These are phyloP conservation scores for Gracilaria gracilis DNA, from an alignment of 23 red algal species.

Conservation along the genomic window DNA sequence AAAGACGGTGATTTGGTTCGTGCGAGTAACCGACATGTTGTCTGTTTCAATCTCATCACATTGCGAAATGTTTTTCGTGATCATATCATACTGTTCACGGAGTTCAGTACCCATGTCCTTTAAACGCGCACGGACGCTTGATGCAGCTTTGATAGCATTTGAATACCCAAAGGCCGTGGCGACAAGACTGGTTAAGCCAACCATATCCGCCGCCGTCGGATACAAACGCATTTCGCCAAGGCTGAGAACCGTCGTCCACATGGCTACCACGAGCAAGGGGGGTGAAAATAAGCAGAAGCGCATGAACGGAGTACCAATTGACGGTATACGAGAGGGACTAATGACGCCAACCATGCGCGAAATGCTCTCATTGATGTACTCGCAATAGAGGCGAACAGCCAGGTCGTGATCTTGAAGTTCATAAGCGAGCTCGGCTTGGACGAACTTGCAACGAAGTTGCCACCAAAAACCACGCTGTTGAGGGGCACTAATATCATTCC, in stretches of 20 bases:
- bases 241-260: conserved; percentile 66
- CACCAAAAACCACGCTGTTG: conserved; percentile 62
- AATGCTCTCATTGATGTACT: conserved; percentile 54
- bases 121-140: conserved; percentile 39
- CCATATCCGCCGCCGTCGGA: conserved; percentile 54
- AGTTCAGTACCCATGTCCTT: conserved; percentile 56
- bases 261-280: conserved; percentile 58
- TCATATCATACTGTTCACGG: conserved; percentile 56
- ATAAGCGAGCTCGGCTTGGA: conserved; percentile 50
- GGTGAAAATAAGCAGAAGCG: conserved; percentile 71
- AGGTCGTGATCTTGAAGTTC: conserved; percentile 44
- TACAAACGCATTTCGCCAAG: conserved; percentile 57
- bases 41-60: conserved; percentile 50
- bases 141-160: conserved; percentile 47
- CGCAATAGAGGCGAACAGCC: conserved; percentile 52
- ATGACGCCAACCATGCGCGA: conserved; percentile 53
- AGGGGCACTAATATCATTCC: conserved; percentile 11
- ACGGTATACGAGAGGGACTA: conserved; percentile 8
- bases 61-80: conserved; percentile 54
- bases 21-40: conserved; percentile 7
- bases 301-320: conserved; percentile 49
- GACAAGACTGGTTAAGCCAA: conserved; percentile 44
- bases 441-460: conserved; percentile 62
- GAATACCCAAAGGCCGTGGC: conserved; percentile 65
- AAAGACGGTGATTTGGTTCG: conserved; percentile 36